Conservation (phyloP, 768 basidiomycete genomes). For the Podaxis carcinomalis region DNA sequence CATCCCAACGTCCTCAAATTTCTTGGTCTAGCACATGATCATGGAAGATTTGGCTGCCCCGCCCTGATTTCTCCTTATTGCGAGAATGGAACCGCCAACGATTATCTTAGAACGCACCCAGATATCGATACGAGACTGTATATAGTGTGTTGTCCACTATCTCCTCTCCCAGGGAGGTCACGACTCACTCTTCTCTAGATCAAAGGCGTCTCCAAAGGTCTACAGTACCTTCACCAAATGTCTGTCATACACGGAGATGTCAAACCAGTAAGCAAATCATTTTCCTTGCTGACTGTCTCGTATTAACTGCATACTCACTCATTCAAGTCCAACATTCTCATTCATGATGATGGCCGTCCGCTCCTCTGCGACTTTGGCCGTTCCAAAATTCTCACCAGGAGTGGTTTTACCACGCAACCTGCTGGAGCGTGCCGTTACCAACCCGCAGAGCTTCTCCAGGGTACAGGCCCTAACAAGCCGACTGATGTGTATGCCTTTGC, state of each 20-base stretch:
- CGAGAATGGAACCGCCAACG: slow-evolving; percentile 1
- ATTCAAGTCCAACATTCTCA: slow-evolving; percentile 16
- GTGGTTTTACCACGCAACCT: slow-evolving; percentile 15
- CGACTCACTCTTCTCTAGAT: slow-evolving; percentile 3
- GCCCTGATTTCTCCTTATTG: slow-evolving; percentile 16
- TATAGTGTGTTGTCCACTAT: slow-evolving; percentile 5
- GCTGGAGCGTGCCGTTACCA: slow-evolving; percentile 12
- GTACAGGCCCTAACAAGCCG: neutral
- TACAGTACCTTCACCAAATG: slow-evolving; percentile 15
- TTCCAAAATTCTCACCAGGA: slow-evolving; percentile 10
- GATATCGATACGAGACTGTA: slow-evolving; percentile 1
- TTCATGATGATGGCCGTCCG: slow-evolving; percentile 11
- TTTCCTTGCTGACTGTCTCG: neutral
- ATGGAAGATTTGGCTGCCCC: neutral
- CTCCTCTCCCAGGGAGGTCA: neutral
- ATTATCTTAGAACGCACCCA: slow-evolving; percentile 11
- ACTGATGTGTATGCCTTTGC: slow-evolving; percentile 16
- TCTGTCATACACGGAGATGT: slow-evolving; percentile 17
- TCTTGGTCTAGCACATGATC: slow-evolving; percentile 7
- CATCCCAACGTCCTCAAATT: slow-evolving; percentile 16
- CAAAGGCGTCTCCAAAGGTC: slow-evolving; percentile 11
- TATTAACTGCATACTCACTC: neutral
- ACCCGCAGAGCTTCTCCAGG: slow-evolving; percentile 15
- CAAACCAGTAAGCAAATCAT: slow-evolving; percentile 13
- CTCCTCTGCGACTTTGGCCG: slow-evolving; percentile 20